Base-by-base conservation (phyloP, 352 stramenopile genomes). In the Phytophthora citrophthora region DNA sequence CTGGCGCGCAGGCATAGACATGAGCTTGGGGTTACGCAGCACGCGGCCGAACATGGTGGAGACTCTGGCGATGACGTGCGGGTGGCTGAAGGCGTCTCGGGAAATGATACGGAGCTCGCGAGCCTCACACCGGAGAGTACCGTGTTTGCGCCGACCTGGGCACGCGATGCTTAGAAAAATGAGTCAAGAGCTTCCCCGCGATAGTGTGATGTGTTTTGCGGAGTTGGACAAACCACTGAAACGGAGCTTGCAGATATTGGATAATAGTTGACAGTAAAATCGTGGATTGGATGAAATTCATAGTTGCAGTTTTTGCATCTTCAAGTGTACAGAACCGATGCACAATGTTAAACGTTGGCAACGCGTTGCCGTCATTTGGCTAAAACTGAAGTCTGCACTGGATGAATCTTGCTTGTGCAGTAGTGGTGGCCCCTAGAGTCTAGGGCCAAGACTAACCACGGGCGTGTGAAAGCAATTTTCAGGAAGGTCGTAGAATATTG, bases 31-130 rank as follows among this genome's bases (percentile, higher is more conserved):
- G 61, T 64, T 61, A 64, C 78, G 77, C 56, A 86, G 51, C 53
- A 84, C 68, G 39, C 76, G 80, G 64, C 76, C 62, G 55, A 91
- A 83, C 83, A 91, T 91, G 45, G 10, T 61, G 31, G 13, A 57
- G 39, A 55, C 39, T 60, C n/a, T 41, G 12, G 2, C 29, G 18
- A 15, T 36, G n/a, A 63, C 50, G 41, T 51, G 54, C 49, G 46
- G 39, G 50, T 62, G 50, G 61, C 58, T 64, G 39, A 47, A 61
- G 51, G 67, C 52, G 63, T 53, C 57, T 76, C 47, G 52, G 50
- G 57, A 70, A 76, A 72, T 76, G 64, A 69, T 69, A 53, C 56
- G 16, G 45, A 38, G 45, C 44, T 31, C 20, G 27, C n/a, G 15
- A 47, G 27, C 64, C 64, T 41, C 61, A 71, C 67, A 71, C 13